phyloP scores from a whole-genome alignment of 306 rosid species.

The Rosa multiflora region DNA sequence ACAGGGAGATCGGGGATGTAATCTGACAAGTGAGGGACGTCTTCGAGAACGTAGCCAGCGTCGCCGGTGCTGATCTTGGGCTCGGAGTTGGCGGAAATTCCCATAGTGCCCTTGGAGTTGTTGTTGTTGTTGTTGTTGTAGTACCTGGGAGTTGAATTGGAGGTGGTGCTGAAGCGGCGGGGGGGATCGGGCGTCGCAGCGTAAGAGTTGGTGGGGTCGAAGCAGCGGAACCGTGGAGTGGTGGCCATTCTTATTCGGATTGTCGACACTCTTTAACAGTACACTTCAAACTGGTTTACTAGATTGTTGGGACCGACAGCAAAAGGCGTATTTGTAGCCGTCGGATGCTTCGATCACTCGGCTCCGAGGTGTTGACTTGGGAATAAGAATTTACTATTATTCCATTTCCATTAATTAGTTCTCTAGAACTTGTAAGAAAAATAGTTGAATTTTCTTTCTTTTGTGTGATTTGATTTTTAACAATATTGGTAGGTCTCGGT shows the following conservation, averaged over 20 bases:
- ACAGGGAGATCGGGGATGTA: slow-evolving; percentile 49
- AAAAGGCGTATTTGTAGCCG: slow-evolving; percentile 21
- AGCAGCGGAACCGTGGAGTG: slow-evolving; percentile 28
- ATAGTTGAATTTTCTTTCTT: too few species aligned
- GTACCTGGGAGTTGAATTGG: neutral
- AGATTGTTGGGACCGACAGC: neutral
- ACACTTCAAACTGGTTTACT: neutral
- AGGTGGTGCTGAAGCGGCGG: neutral
- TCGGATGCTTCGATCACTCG: slow-evolving; percentile 2
- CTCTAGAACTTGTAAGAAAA: neutral
- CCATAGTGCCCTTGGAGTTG: slow-evolving; percentile 18
- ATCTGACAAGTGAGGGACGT: slow-evolving; percentile 62
- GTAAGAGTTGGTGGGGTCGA: slow-evolving; percentile 31
- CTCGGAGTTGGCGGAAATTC: slow-evolving; percentile 7
- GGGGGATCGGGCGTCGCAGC: slow-evolving; percentile 17
- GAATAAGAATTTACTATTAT: neutral
- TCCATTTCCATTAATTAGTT: neutral
- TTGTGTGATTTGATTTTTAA: neutral
- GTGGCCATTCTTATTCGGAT: slow-evolving; percentile 9
- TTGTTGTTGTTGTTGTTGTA: too few species aligned
- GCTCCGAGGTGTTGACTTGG: neutral
- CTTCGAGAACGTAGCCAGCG: slow-evolving; percentile 57
- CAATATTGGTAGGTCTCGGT: neutral
- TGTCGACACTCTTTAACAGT: neutral
- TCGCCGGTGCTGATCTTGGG: slow-evolving; percentile 44